Evolutionary conservation across 371 early-diverging fungal genomes (phyloP).

Genomic region (Mucor mucedo): DNA sequence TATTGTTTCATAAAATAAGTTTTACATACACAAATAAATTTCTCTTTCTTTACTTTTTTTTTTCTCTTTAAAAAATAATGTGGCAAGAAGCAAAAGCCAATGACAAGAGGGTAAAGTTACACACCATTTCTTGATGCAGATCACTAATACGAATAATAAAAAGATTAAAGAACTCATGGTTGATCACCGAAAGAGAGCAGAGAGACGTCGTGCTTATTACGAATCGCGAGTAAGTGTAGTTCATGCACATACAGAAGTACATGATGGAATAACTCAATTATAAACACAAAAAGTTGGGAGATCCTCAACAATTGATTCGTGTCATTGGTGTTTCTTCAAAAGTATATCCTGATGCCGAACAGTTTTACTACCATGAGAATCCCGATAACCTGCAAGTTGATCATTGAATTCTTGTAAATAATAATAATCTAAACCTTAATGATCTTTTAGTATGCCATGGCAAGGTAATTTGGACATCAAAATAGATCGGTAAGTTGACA

Average conservation of each 20-base stretch:
- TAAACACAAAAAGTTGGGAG: slow-evolving; percentile 48
- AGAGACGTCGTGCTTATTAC: slow-evolving; percentile 61
- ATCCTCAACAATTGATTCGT: slow-evolving; percentile 61
- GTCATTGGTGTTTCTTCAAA: slow-evolving; percentile 57
- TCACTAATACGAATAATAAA: not conserved
- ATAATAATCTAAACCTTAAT: not conserved
- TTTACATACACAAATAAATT: not conserved
- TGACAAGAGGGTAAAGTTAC: slow-evolving; percentile 44
- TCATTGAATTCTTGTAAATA: not conserved
- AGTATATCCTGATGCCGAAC: slow-evolving; percentile 59
- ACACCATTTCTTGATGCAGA: not conserved
- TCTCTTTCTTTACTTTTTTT: not conserved
- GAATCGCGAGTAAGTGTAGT: slow-evolving; percentile 56
- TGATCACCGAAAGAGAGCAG: slow-evolving; percentile 61
- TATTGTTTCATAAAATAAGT: not conserved
- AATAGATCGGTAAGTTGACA: slow-evolving; percentile 50
- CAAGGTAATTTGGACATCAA: slow-evolving; percentile 53
- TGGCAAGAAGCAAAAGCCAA: slow-evolving; percentile 55
- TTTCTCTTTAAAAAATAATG: slow-evolving; percentile 22
- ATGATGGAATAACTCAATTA: too few relatives aligned
- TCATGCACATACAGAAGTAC: too few relatives aligned
- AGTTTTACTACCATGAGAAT: slow-evolving; percentile 60
- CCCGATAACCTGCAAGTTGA: slow-evolving; percentile 50
- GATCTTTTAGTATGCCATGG: slow-evolving; percentile 51
- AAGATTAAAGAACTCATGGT: slow-evolving; percentile 62